Percentiles rank a stretch among this genome's conserved stretches.
These are phyloP conservation scores for Orbilia javanica DNA, from an alignment of 2,329 filamentous ascomycete species.

Conservation along the genomic window DNA sequence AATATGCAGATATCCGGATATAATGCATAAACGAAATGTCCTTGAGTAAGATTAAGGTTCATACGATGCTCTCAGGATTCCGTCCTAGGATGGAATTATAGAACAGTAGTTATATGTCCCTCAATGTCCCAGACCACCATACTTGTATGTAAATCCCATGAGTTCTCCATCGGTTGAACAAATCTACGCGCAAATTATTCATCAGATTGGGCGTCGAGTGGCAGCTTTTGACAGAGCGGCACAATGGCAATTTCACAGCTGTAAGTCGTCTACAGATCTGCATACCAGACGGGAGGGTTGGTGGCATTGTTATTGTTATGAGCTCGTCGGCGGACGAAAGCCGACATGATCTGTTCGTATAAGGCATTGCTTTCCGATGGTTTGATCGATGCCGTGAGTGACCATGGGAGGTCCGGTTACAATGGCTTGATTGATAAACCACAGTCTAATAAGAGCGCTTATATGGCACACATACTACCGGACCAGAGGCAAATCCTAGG, in stretches of 20 bases:
- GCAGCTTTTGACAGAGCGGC: neutral
- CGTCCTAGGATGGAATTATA: neutral
- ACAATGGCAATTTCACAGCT: neutral
- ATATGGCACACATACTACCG: neutral
- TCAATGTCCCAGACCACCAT: neutral
- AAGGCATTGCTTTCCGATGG: neutral
- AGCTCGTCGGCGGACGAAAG: too few relatives aligned
- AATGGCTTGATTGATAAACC: neutral
- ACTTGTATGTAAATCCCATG: neutral
- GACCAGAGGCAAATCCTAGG: neutral
- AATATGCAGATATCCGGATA: neutral
- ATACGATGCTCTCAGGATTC: neutral
- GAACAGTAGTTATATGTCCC: neutral
- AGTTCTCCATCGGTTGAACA: neutral
- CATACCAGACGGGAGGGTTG: neutral
- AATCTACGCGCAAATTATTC: neutral
- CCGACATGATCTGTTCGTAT: neutral
- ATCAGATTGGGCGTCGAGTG: neutral
- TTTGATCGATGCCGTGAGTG: neutral
- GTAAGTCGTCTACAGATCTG: neutral
- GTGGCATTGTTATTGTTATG: neutral
- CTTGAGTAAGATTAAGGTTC: neutral
- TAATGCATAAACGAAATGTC: neutral
- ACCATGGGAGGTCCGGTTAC: neutral
- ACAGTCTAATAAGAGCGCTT: neutral